Evolutionary conservation across 1,284 basidiomycete genomes (phyloP).

Genomic region (Ustilago shanxiensis): DNA sequence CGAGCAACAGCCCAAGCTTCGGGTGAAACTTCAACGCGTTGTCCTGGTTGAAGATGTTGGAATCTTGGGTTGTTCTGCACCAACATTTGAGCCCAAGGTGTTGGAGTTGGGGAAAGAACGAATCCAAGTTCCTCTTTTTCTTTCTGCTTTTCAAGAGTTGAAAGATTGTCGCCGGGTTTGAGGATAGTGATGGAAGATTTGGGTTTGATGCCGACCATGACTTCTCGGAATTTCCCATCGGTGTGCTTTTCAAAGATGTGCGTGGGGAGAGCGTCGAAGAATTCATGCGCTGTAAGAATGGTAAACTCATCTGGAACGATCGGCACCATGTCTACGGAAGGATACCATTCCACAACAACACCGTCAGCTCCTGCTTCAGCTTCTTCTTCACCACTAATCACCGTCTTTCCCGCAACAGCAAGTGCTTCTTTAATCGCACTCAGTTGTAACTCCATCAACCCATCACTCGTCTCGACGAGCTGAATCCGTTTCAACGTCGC

Average conservation of each 20-base stretch:
- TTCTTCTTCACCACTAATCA: conserved; percentile 45
- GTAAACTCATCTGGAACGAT: conserved; percentile 76
- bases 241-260: conserved; percentile 80
- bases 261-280: conserved; percentile 96
- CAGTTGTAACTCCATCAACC: conserved; percentile 61
- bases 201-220: conserved; percentile 77
- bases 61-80: conserved; percentile 62
- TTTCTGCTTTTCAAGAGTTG: background rate
- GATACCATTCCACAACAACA: conserved; percentile 78
- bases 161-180: conserved; percentile 40
- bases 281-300: conserved; percentile 93
- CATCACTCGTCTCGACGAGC: conserved; percentile 66
- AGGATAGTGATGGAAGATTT: conserved; percentile 49
- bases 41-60: conserved; percentile 54
- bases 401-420: conserved; percentile 36
- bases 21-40: conserved; percentile 65
- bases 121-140: conserved; percentile 73
- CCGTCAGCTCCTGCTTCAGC: conserved; percentile 23
- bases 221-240: conserved; percentile 84
- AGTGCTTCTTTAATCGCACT: conserved; percentile 48
- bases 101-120: conserved; percentile 78
- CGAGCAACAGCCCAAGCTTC: conserved; percentile 65
- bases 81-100: conserved; percentile 76
- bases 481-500: conserved; percentile 56
- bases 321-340: conserved; percentile 79